phyloP scores from a whole-genome alignment of 805 yeast genomes.

The Ogataea paraovalis region DNA sequence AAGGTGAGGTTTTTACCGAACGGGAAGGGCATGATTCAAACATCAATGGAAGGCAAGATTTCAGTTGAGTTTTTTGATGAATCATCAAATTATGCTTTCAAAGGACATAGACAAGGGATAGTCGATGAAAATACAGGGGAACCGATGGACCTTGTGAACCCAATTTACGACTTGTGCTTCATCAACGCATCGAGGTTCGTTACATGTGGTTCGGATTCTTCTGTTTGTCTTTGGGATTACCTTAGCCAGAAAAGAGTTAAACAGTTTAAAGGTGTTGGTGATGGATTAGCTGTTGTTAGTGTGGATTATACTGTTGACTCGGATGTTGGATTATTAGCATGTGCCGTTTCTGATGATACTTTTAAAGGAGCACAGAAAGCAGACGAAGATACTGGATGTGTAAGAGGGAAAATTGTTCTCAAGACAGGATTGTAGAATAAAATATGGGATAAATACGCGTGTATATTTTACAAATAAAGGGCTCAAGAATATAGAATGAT shows the following conservation, averaged over 20 bases:
- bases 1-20: constrained; percentile 53
- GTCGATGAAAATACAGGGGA: constrained; percentile 12
- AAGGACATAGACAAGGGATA: constrained; percentile 59
- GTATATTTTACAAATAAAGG: background rate
- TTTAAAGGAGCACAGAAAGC: constrained; percentile 22
- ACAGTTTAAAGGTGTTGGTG: constrained; percentile 21
- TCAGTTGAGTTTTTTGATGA: constrained; percentile 61
- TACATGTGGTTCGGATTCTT: constrained; percentile 29
- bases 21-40: constrained; percentile 56
- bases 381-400: background rate
- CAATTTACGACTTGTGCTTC: constrained; percentile 22
- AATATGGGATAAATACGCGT: too few species aligned
- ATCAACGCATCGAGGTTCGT: constrained; percentile 15
- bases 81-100: constrained; percentile 61
- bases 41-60: constrained; percentile 77
- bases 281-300: constrained; percentile 12
- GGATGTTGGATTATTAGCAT: constrained; percentile 25
- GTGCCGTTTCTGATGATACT: constrained; percentile 41
- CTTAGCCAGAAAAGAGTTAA: constrained; percentile 26
- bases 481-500: background rate
- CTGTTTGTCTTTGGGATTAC: constrained; percentile 32
- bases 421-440: constrained; percentile 1
- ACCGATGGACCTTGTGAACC: constrained; percentile 20
- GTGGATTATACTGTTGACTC: constrained; percentile 12
- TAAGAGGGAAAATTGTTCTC: background rate